A percentile compares a stretch with the other conserved stretches of the same genome.
Conservation (phyloP, 257 asterid genomes). For the Solanum piurae region DNA sequence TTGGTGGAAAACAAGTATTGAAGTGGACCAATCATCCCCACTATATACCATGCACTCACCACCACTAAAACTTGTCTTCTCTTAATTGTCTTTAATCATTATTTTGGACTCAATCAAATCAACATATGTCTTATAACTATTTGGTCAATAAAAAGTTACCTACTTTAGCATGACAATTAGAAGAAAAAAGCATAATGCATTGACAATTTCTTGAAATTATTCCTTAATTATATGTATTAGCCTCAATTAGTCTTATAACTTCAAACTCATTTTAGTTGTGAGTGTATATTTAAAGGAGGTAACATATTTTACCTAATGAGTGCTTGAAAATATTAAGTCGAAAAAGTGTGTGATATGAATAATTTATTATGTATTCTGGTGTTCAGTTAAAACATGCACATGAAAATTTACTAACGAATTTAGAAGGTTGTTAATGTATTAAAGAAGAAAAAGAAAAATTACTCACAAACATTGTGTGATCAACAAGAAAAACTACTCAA, state of each 20-base stretch:
- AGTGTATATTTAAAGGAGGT: not conserved
- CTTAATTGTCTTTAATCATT: not conserved
- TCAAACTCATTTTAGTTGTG: rapidly evolving
- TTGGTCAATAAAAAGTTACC: not conserved
- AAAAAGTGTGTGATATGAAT: not conserved
- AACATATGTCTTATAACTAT: not conserved
- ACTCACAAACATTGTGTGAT: not conserved
- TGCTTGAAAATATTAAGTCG: not conserved
- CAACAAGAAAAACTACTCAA: not conserved
- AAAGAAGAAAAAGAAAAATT: not conserved
- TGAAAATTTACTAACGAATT: not conserved
- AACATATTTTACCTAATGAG: not conserved
- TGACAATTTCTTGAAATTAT: not conserved
- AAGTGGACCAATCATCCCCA: not conserved
- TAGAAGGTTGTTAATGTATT: not conserved
- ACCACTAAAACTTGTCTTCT: not conserved
- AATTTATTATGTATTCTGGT: not conserved
- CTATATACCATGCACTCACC: not conserved
- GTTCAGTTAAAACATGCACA: not conserved
- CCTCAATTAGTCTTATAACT: not conserved
- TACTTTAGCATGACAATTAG: not conserved
- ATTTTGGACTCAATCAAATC: not conserved
- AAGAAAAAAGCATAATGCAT: not conserved
- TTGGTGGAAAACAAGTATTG: not conserved
- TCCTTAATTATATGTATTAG: not conserved